Conservation (phyloP, 2,329 filamentous ascomycete genomes). For the Ascochyta koolunga region DNA sequence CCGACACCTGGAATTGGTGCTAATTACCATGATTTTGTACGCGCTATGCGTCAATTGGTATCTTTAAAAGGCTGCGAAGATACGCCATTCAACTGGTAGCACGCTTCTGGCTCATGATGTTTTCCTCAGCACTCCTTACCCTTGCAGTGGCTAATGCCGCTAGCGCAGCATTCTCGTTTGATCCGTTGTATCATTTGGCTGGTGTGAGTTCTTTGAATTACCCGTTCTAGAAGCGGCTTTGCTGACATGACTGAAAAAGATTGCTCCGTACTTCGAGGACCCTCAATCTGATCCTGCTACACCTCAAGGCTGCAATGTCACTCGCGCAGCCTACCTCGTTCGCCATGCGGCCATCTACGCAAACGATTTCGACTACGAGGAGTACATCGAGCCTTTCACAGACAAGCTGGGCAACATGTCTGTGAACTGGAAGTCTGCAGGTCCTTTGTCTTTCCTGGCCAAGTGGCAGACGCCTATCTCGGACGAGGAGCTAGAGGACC, state of each 20-base stretch:
- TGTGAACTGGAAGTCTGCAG: slow-evolving; percentile 63
- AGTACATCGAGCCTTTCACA: slow-evolving; percentile 58
- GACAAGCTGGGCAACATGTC: slow-evolving; percentile 65
- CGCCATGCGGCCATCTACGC: slow-evolving; percentile 60
- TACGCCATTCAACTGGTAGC: neutral
- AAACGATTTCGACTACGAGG: slow-evolving; percentile 60
- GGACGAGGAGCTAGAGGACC: slow-evolving; percentile 62
- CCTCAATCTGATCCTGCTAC: slow-evolving; percentile 55
- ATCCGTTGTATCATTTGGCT: slow-evolving; percentile 57
- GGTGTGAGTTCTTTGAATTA: slow-evolving; percentile 30
- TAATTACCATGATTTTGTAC: neutral
- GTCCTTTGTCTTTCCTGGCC: slow-evolving; percentile 62
- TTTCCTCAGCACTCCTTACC: slow-evolving; percentile 26
- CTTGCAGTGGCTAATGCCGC: slow-evolving; percentile 36
- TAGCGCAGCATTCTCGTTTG: slow-evolving; percentile 50
- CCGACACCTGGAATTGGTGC: slow-evolving; percentile 5
- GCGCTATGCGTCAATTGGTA: neutral
- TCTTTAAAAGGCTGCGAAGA: slow-evolving; percentile 5
- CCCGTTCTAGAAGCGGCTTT: neutral
- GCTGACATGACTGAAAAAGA: slow-evolving; percentile 19
- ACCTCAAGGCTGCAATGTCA: slow-evolving; percentile 59
- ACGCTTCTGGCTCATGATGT: slow-evolving; percentile 16
- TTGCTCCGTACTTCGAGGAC: slow-evolving; percentile 58
- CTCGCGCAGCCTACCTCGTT: slow-evolving; percentile 56
- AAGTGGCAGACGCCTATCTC: slow-evolving; percentile 64